A percentile compares a stretch with the other conserved stretches of the same genome.
Evolutionary conservation across 2,329 filamentous ascomycete genomes (phyloP).

Genomic region (Penicillium oxalicum): DNA sequence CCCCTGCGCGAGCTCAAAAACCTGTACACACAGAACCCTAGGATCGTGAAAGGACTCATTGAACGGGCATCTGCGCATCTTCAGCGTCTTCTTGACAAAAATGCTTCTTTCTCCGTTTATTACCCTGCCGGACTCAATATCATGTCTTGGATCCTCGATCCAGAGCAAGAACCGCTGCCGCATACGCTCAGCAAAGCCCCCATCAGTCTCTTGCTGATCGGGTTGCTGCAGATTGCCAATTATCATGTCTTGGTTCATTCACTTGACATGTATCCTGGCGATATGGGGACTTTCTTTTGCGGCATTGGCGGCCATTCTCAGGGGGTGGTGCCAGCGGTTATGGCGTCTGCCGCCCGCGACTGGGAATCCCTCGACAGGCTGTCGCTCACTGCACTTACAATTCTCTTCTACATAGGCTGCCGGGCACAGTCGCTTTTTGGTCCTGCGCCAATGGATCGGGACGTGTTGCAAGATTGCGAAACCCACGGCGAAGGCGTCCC

Average conservation of each 20-base stretch:
- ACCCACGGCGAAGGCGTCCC: neutral
- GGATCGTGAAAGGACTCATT: neutral
- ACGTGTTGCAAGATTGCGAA: neutral
- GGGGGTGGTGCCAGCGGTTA: neutral
- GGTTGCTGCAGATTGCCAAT: neutral
- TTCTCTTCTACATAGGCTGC: neutral
- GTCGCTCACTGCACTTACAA: neutral
- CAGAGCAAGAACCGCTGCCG: neutral
- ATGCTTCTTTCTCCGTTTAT: neutral
- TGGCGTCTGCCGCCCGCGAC: neutral
- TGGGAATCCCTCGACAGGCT: neutral
- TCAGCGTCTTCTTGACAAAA: neutral
- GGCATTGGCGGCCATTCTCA: neutral
- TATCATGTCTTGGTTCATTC: neutral
- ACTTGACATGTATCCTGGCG: neutral
- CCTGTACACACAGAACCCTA: neutral
- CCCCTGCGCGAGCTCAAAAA: neutral
- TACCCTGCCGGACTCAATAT: neutral
- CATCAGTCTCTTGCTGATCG: neutral
- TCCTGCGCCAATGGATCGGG: neutral
- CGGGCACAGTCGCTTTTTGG: neutral
- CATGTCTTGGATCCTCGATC: neutral
- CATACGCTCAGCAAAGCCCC: neutral
- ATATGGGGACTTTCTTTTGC: neutral
- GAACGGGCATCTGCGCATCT: constrained; percentile 1